Evolutionary conservation across 352 stramenopile genomes (phyloP).

Genomic region (Pythium pectinolyticum): DNA sequence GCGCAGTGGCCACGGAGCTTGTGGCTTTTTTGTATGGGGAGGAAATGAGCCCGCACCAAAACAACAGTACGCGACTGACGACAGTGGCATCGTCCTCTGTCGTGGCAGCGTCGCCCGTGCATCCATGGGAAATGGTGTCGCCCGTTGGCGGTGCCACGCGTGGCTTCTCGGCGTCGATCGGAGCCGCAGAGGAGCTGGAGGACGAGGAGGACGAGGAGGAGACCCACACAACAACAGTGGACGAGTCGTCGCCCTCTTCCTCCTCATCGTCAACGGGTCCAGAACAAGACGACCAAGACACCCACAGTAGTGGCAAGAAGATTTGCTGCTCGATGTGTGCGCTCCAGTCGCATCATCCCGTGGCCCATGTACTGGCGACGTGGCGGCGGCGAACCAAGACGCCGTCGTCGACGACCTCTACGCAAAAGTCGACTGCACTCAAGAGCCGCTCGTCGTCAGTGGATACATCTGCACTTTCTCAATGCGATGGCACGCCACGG

Average conservation of each 20-base stretch:
- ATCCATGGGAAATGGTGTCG: conserved; percentile 18
- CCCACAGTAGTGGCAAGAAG: neutral
- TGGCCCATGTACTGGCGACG: neutral
- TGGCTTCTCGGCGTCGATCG: conserved; percentile 8
- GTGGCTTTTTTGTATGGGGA: conserved; percentile 40
- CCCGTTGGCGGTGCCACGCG: conserved; percentile 1
- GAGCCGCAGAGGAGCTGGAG: neutral
- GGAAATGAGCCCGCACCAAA: conserved; percentile 12
- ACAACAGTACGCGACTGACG: too few species aligned
- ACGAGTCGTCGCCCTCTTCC: neutral
- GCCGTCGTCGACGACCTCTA: too few species aligned
- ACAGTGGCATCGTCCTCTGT: too few species aligned
- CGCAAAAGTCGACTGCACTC: neutral
- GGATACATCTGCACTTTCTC: conserved; percentile 15
- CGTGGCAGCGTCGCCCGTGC: conserved; percentile 14
- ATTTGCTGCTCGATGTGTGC: conserved; percentile 19
- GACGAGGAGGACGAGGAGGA: conserved; percentile 4
- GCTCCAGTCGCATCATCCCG: neutral
- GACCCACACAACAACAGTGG: neutral
- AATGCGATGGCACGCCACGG: conserved; percentile 12
- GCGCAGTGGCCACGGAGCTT: conserved; percentile 33
- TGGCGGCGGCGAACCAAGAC: conserved; percentile 5
- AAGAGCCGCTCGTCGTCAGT: conserved; percentile 11
- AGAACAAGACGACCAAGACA: too few species aligned
- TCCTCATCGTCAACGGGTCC: too few species aligned